phyloP scores from a whole-genome alignment of 306 rosid species.

The Medicago lupulina region DNA sequence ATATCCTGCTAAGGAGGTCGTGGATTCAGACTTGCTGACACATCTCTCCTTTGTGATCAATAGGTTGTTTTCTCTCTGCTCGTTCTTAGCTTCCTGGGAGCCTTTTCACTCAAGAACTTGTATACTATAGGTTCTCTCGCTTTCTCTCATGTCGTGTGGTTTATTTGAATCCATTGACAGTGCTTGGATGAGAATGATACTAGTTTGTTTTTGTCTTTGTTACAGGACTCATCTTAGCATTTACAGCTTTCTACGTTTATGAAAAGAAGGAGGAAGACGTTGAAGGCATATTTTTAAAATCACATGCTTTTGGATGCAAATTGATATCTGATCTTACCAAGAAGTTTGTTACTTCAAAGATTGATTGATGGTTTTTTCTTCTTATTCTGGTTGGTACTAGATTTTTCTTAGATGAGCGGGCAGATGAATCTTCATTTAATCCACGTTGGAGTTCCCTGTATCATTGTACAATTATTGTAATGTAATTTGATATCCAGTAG shows the following conservation, averaged over 20 bases:
- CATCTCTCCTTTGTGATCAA: slow-evolving; percentile 47
- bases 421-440: slow-evolving; percentile 33
- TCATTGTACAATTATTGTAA: slow-evolving; percentile 39
- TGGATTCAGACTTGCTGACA: slow-evolving; percentile 21
- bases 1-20: background rate
- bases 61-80: slow-evolving; percentile 73
- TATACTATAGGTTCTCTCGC: slow-evolving; percentile 68
- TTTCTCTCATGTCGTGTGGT: slow-evolving; percentile 28
- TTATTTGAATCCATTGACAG: background rate
- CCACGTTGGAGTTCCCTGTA: slow-evolving; percentile 29
- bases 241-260: slow-evolving; percentile 68
- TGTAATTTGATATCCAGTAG: slow-evolving; percentile 16
- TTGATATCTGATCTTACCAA: slow-evolving; percentile 58
- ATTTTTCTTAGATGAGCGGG: slow-evolving; percentile 35
- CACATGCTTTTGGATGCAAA: slow-evolving; percentile 61
- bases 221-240: slow-evolving; percentile 71
- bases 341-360: slow-evolving; percentile 59
- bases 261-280: slow-evolving; percentile 85
- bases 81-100: slow-evolving; percentile 76
- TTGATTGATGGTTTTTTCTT: slow-evolving; percentile 45
- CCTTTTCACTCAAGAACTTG: slow-evolving; percentile 66
- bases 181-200: slow-evolving; percentile 24
- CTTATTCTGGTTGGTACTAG: slow-evolving; percentile 9
- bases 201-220: slow-evolving; percentile 35
- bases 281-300: slow-evolving; percentile 57